phyloP scores from a whole-genome alignment of 2,329 filamentous ascomycete species.

The Amphichorda felina region DNA sequence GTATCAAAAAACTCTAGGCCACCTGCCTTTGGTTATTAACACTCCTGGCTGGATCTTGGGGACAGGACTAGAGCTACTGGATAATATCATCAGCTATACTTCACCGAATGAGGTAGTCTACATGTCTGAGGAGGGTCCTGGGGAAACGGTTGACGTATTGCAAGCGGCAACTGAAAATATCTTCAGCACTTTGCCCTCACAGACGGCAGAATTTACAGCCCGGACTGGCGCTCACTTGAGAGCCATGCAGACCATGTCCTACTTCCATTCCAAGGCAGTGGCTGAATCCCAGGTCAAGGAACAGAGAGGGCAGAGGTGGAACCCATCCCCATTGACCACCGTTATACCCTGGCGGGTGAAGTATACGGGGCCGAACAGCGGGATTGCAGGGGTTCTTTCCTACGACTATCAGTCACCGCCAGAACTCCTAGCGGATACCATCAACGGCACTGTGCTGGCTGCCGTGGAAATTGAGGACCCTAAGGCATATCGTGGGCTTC shows the following conservation, averaged over 20 bases:
- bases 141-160: slow-evolving; percentile 42
- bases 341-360: slow-evolving; percentile 48
- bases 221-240: slow-evolving; percentile 55
- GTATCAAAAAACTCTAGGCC: slow-evolving; percentile 32
- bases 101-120: slow-evolving; percentile 53
- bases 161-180: slow-evolving; percentile 27
- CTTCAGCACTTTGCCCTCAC: slow-evolving; percentile 40
- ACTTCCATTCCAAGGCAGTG: slow-evolving; percentile 44
- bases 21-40: slow-evolving; percentile 55
- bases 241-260: slow-evolving; percentile 69
- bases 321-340: slow-evolving; percentile 40
- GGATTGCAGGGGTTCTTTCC: slow-evolving; percentile 54
- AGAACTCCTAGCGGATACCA: slow-evolving; percentile 47
- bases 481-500: slow-evolving; percentile 31
- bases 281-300: neutral
- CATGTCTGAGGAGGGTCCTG: slow-evolving; percentile 52
- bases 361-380: slow-evolving; percentile 37
- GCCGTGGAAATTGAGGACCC: slow-evolving; percentile 48
- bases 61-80: slow-evolving; percentile 54
- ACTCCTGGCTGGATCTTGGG: slow-evolving; percentile 65
- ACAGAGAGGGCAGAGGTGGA: slow-evolving; percentile 29
- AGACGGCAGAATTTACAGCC: slow-evolving; percentile 39
- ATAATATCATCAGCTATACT: slow-evolving; percentile 39
- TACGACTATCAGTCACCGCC: slow-evolving; percentile 53
- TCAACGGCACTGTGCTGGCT: slow-evolving; percentile 61